Conservation (phyloP, 495 filamentous ascomycete species). For the Talaromyces thailandensis region DNA sequence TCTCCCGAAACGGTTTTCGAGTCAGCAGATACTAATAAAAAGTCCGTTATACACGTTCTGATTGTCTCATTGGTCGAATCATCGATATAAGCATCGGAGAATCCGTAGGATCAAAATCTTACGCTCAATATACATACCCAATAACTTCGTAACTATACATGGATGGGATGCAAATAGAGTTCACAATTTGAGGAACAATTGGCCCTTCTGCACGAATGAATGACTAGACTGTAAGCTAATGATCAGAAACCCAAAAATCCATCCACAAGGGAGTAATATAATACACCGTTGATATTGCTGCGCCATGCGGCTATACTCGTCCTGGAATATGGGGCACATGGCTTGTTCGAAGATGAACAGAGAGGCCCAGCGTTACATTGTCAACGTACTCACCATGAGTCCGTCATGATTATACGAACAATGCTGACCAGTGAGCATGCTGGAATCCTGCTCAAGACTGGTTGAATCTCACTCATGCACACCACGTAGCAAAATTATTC, state of each 20-base stretch:
- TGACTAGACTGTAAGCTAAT: not conserved
- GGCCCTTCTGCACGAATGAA: not conserved
- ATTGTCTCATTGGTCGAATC: not conserved
- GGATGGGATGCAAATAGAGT: not conserved
- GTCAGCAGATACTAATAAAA: not conserved
- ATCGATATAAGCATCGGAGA: not conserved
- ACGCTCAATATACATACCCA: not conserved
- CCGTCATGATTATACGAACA: not conserved
- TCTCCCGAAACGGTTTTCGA: not conserved
- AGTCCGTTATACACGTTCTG: not conserved
- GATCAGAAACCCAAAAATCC: not conserved
- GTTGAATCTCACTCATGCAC: not conserved
- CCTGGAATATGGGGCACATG: not conserved
- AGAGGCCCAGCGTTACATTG: not conserved
- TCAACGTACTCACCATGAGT: not conserved
- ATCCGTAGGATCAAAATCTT: not conserved
- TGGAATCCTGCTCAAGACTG: not conserved
- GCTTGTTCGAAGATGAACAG: not conserved
- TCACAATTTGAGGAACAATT: not conserved
- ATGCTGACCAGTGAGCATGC: not conserved
- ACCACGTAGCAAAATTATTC: not conserved
- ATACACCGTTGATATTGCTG: not conserved
- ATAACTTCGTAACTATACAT: not conserved
- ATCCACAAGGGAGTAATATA: not conserved
- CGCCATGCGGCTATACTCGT: not conserved